Conservation (phyloP, 2,329 filamentous ascomycete species). For the Polytolypa hystricis region DNA sequence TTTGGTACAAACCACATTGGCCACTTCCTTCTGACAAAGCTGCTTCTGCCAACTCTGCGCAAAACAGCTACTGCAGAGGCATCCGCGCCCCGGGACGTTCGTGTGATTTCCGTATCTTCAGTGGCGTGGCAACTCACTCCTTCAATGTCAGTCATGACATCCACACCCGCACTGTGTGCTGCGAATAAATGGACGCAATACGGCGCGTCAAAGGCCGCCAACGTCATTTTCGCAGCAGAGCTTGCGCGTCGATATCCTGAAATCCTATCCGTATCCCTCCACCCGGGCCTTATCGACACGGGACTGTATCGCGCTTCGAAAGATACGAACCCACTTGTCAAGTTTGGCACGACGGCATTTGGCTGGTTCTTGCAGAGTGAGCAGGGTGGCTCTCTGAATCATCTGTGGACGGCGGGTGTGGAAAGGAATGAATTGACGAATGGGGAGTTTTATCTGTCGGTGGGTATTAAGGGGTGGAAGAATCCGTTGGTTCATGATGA, state of each 20-base stretch:
- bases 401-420: conserved; percentile 31
- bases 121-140: conserved; percentile 26
- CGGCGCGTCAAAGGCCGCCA: conserved; percentile 41
- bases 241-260: conserved; percentile 35
- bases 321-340: conserved; percentile 15
- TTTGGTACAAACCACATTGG: conserved; percentile 39
- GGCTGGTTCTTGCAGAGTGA: conserved; percentile 22
- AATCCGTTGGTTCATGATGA: conserved; percentile 22
- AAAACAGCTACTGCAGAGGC: conserved; percentile 21
- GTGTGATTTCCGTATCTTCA: conserved; percentile 30
- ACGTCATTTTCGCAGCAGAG: conserved; percentile 37
- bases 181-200: conserved; percentile 37
- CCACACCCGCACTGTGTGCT: conserved; percentile 23
- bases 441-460: conserved; percentile 33
- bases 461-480: conserved; percentile 23
- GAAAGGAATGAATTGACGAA: conserved; percentile 22
- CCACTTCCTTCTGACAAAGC: conserved; percentile 35
- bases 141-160: conserved; percentile 25
- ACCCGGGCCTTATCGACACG: conserved; percentile 38
- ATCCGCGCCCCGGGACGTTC: conserved; percentile 19
- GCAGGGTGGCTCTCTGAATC: conserved; percentile 28
- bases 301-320: conserved; percentile 27
- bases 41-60: conserved; percentile 32
- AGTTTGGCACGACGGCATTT: conserved; percentile 13
- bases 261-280: conserved; percentile 36